These are phyloP conservation scores for Ceriops tagal DNA, from an alignment of 345 rosid genomes.

Conservation along the genomic window DNA sequence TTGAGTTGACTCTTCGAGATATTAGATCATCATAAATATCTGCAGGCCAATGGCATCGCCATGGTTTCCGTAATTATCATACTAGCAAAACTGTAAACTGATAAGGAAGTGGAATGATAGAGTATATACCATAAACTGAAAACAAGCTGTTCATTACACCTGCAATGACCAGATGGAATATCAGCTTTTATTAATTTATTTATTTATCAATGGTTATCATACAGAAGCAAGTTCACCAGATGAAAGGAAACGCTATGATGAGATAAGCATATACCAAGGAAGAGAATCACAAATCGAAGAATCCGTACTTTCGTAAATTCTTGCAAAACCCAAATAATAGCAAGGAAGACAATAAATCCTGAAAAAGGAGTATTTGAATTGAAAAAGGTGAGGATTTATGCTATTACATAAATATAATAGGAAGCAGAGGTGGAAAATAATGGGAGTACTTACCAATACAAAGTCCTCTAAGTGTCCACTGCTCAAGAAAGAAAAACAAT, in stretches of 20 bases:
- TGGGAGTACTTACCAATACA: constrained; percentile 61
- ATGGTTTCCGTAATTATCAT: background rate
- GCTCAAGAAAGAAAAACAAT: constrained; percentile 15
- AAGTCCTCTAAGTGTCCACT: constrained; percentile 98
- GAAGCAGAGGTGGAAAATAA: constrained; percentile 2
- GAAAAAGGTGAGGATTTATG: constrained; percentile 8
- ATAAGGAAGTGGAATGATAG: background rate
- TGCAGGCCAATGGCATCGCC: constrained; percentile 18
- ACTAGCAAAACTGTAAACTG: background rate
- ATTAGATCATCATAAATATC: constrained; percentile 93
- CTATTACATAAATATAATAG: constrained; percentile 1
- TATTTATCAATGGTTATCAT: background rate
- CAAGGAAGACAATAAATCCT: constrained; percentile 89
- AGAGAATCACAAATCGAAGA: constrained; percentile 89
- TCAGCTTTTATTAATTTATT: constrained; percentile 10
- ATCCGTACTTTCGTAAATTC: constrained; percentile 66
- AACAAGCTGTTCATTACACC: constrained; percentile 98
- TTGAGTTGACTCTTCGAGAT: constrained; percentile 84
- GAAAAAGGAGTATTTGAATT: constrained; percentile 20
- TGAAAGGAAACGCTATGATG: background rate
- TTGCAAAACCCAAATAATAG: constrained; percentile 82
- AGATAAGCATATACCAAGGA: constrained; percentile 59
- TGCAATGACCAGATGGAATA: constrained; percentile 35
- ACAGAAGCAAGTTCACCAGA: constrained; percentile 8
- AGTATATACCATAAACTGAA: constrained; percentile 77